These are phyloP conservation scores for Neofusicoccum umdonicola DNA, from an alignment of 2,329 filamentous ascomycete genomes.

Conservation along the genomic window DNA sequence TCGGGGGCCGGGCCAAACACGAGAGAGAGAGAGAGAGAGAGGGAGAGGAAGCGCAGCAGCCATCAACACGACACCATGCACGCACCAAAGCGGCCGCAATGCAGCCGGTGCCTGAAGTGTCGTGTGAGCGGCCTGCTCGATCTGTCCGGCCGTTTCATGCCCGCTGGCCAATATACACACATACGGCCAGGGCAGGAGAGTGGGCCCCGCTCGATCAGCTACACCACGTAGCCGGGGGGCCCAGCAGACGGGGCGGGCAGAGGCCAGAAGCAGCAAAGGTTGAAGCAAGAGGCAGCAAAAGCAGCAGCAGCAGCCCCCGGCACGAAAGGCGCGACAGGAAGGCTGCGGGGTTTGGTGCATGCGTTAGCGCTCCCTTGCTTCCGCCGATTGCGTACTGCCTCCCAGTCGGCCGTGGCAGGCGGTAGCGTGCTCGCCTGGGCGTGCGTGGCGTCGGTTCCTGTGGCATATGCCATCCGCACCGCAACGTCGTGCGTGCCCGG, in stretches of 20 bases:
- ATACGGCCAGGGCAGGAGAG: background rate
- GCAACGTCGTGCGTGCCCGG: no score
- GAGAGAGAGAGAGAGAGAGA: no score
- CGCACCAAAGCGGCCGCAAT: background rate
- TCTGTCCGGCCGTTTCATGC: background rate
- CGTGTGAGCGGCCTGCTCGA: background rate
- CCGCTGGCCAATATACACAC: background rate
- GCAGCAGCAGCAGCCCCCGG: background rate
- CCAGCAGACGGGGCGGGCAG: background rate
- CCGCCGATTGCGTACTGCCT: conserved; percentile 2
- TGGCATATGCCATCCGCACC: background rate
- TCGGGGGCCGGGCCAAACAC: background rate
- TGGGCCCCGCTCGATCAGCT: background rate
- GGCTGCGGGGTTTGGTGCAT: background rate
- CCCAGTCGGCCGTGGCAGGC: background rate
- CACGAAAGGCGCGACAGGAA: background rate
- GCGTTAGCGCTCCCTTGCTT: conserved; percentile 14
- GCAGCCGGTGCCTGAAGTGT: conserved; percentile 12
- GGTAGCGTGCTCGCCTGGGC: background rate
- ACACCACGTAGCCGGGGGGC: no score
- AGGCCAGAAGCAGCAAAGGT: background rate
- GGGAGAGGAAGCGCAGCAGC: background rate
- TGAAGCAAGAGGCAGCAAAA: background rate
- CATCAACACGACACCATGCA: background rate
- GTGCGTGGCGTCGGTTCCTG: background rate